Evolutionary conservation across 169 alveolate genomes (phyloP).

Genomic region (Babesia microti): DNA sequence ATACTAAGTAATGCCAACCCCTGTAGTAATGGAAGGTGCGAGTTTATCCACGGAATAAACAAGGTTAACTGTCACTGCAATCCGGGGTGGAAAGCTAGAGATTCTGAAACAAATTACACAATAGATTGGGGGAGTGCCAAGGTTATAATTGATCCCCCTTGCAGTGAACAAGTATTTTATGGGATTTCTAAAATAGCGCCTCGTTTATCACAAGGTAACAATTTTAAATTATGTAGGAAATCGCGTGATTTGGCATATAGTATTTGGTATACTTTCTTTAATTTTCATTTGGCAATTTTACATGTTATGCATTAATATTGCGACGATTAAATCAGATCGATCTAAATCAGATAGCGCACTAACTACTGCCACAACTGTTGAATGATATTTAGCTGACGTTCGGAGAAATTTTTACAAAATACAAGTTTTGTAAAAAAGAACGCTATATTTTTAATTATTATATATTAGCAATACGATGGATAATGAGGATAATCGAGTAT

Average conservation of each 20-base stretch:
- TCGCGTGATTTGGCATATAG: conserved; percentile 21
- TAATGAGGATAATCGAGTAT: too few species aligned
- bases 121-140: conserved; percentile 54
- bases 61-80: conserved; percentile 58
- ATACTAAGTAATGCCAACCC: conserved; percentile 52
- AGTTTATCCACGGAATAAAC: conserved; percentile 48
- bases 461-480: too few species aligned
- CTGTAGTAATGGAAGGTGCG: conserved; percentile 54
- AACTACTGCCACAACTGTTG: neutral
- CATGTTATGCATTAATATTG: neutral
- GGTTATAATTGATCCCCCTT: conserved; percentile 55
- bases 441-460: too few species aligned
- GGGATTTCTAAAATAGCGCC: too few species aligned
- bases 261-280: conserved; percentile 12
- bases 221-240: conserved; percentile 7
- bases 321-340: neutral
- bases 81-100: conserved; percentile 57
- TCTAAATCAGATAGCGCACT: neutral
- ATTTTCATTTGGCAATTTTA: conserved; percentile 33
- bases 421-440: too few species aligned
- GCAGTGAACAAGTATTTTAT: conserved; percentile 18
- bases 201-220: neutral
- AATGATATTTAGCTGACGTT: too few species aligned
- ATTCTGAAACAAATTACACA: conserved; percentile 35
- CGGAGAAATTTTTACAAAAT: too few species aligned